Conservation (phyloP, 2,329 filamentous ascomycete genomes). For the Tolypocladium amazonense region DNA sequence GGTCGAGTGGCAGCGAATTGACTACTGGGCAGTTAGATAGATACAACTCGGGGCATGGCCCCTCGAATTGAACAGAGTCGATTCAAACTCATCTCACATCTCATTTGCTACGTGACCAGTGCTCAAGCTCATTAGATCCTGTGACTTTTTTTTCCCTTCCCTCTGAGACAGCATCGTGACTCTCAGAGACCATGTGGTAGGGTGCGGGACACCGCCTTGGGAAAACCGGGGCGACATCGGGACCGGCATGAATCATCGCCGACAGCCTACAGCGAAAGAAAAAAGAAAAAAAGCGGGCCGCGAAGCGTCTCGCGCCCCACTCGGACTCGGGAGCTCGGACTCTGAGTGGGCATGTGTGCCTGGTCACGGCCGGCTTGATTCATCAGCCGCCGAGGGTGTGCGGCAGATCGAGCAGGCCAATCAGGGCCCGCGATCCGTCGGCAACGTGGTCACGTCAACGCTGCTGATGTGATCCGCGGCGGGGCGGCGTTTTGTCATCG, state of each 20-base stretch:
- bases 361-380: neutral
- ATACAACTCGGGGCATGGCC: neutral
- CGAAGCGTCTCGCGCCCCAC: neutral
- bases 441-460: neutral
- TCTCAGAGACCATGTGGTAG: neutral
- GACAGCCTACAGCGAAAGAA: neutral
- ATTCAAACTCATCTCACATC: neutral
- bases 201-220: neutral
- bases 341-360: neutral
- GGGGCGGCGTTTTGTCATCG: neutral
- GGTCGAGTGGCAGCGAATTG: conserved; percentile 1
- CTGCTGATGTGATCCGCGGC: neutral
- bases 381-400: conserved; percentile 1
- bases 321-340: conserved; percentile 1
- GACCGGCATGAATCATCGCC: conserved; percentile 4
- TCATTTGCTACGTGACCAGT: neutral
- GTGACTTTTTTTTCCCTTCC: neutral
- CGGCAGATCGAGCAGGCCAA: neutral
- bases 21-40: neutral
- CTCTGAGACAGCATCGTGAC: neutral
- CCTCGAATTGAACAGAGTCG: conserved; percentile 2
- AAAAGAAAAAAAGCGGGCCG: neutral
- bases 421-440: neutral
- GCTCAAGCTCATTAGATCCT: neutral
- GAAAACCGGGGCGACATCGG: conserved; percentile 1